A percentile compares a stretch with the other conserved stretches of the same genome.
These are phyloP conservation scores for Teunomyces pallodes DNA, from an alignment of 805 yeast species.

Conservation along the genomic window DNA sequence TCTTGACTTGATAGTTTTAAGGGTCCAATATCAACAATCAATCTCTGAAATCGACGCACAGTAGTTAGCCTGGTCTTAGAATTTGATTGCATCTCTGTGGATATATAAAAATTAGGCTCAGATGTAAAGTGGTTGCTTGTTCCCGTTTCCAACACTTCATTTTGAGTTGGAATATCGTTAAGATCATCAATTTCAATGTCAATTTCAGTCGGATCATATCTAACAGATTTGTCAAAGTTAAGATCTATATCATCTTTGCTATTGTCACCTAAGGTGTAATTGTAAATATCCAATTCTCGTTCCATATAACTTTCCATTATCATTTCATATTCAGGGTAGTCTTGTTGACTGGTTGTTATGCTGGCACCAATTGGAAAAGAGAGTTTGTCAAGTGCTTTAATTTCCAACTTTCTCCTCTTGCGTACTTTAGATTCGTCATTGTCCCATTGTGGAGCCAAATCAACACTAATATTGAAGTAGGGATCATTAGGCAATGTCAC, in stretches of 20 bases:
- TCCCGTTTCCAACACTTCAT: not conserved
- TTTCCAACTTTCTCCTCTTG: conserved; percentile 16
- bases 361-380: conserved; percentile 10
- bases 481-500: conserved; percentile 25
- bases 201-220: conserved; percentile 26
- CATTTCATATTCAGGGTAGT: not conserved
- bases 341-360: not conserved
- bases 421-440: conserved; percentile 2
- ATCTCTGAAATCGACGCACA: not conserved
- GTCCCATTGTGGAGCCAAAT: conserved; percentile 16
- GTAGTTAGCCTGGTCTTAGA: no score
- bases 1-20: not conserved
- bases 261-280: not conserved
- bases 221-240: conserved; percentile 5
- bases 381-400: conserved; percentile 11
- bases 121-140: conserved; percentile 5
- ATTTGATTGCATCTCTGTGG: conserved; percentile 2
- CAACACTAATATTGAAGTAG: conserved; percentile 21
- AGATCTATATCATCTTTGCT: conserved; percentile 1
- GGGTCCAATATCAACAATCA: not conserved
- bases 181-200: conserved; percentile 8
- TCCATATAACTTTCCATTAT: conserved; percentile 12
- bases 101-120: conserved; percentile 11
- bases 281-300: conserved; percentile 5
- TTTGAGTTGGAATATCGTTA: not conserved